phyloP scores from a whole-genome alignment of 306 rosid genomes.

The Cicer yamashitae region DNA sequence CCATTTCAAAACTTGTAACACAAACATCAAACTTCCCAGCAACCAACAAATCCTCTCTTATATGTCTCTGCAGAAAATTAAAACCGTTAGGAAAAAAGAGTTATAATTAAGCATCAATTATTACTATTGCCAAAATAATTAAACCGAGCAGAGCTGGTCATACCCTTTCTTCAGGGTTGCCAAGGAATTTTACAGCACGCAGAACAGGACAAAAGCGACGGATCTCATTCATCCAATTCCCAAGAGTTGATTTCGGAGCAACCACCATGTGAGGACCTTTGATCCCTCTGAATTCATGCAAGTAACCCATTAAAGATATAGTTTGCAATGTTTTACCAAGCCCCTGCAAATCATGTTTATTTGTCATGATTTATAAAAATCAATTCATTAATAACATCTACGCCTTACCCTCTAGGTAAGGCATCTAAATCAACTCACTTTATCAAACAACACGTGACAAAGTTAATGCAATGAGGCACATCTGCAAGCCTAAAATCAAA shows the following conservation, averaged over 20 bases:
- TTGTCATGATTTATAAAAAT: conserved; percentile 23
- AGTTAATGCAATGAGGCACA: conserved; percentile 23
- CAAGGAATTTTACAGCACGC: conserved; percentile 94
- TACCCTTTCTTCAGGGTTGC: conserved; percentile 98
- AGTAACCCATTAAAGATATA: conserved; percentile 90
- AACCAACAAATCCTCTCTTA: conserved; percentile 85
- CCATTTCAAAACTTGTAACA: conserved; percentile 99
- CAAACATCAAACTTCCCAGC: conserved; percentile 98
- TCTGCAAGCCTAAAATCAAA: conserved; percentile 31
- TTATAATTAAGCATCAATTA: background rate
- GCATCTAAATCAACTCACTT: conserved; percentile 17
- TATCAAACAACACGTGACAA: conserved; percentile 20
- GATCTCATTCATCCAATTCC: conserved; percentile 99
- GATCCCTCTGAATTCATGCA: conserved; percentile 94
- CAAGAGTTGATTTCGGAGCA: conserved; percentile 99
- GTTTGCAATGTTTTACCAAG: conserved; percentile 98
- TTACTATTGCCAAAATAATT: conserved; percentile 2
- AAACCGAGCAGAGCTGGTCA: conserved; percentile 38
- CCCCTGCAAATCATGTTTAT: conserved; percentile 64
- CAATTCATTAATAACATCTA: background rate
- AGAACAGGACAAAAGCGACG: conserved; percentile 89
- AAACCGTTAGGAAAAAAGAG: conserved; percentile 15
- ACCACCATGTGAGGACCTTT: conserved; percentile 99
- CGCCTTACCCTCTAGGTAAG: background rate
- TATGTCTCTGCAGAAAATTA: conserved; percentile 69